Conservation (phyloP, 768 basidiomycete genomes). For the Tricholoma furcatifolium region DNA sequence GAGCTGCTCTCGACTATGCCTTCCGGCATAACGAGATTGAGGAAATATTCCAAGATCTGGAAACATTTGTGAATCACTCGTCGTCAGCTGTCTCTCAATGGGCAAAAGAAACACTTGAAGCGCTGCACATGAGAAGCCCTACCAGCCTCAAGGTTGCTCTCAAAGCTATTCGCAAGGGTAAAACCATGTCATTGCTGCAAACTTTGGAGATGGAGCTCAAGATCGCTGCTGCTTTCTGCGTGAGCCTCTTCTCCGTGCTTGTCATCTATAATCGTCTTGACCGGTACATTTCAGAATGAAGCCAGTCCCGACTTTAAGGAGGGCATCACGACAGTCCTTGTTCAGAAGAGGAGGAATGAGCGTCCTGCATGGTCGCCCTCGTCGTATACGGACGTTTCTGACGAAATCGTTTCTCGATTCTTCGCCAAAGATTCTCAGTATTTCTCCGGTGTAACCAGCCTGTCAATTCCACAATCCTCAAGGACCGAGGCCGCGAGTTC, state of each 20-base stretch:
- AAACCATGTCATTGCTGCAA: constrained; percentile 55
- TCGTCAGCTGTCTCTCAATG: constrained; percentile 58
- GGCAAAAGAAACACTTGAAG: constrained; percentile 69
- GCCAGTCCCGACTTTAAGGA: constrained; percentile 81
- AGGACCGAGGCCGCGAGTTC: constrained; percentile 18
- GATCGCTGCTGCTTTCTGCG: constrained; percentile 88
- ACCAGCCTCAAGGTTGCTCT: constrained; percentile 93
- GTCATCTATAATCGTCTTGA: constrained; percentile 11
- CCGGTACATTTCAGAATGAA: constrained; percentile 49
- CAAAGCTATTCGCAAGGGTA: constrained; percentile 72
- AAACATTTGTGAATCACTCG: constrained; percentile 35
- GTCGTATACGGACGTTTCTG: constrained; percentile 56
- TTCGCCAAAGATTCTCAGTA: constrained; percentile 58
- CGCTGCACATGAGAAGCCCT: constrained; percentile 74
- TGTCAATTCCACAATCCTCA: constrained; percentile 39
- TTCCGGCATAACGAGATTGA: constrained; percentile 76
- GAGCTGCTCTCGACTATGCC: constrained; percentile 77
- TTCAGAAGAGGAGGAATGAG: constrained; percentile 35
- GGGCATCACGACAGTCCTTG: constrained; percentile 72
- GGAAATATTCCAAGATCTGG: constrained; percentile 61
- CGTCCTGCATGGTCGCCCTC: constrained; percentile 74
- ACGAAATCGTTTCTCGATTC: constrained; percentile 61
- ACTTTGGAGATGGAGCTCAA: constrained; percentile 83
- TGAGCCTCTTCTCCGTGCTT: constrained; percentile 41
- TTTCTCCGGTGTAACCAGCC: constrained; percentile 40